Evolutionary conservation across 2,329 filamentous ascomycete species (phyloP).

Genomic region (Ampelomyces quisqualis): DNA sequence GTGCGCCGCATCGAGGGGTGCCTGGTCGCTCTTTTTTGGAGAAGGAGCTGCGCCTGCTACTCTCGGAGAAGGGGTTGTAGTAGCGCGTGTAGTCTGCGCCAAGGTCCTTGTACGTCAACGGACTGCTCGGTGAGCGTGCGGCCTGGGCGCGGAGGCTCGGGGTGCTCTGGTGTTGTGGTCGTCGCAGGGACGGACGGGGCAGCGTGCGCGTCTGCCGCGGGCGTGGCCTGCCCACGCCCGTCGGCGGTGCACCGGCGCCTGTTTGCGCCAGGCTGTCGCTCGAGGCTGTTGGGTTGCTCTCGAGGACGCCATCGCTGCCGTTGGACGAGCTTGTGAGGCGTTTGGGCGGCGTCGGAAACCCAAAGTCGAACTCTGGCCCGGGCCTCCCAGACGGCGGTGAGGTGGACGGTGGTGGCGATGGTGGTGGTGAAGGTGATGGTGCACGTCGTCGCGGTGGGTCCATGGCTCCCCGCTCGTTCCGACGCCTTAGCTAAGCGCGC

Average conservation of each 20-base stretch:
- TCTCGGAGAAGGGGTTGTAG: slow-evolving; percentile 36
- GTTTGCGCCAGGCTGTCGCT: slow-evolving; percentile 3
- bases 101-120: slow-evolving; percentile 33
- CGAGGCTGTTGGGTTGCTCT: slow-evolving; percentile 3
- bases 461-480: slow-evolving; percentile 23
- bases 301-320: slow-evolving; percentile 12
- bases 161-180: slow-evolving; percentile 16
- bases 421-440: slow-evolving; percentile 18
- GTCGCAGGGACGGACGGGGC: slow-evolving; percentile 15
- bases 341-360: too few species aligned
- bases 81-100: slow-evolving; percentile 42
- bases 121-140: slow-evolving; percentile 14
- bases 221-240: slow-evolving; percentile 4
- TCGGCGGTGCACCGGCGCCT: background rate
- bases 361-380: too few species aligned
- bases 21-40: slow-evolving; percentile 16
- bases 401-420: slow-evolving; percentile 11
- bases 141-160: slow-evolving; percentile 17
- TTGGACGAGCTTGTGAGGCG: slow-evolving; percentile 9
- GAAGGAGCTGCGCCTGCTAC: slow-evolving; percentile 28
- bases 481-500: slow-evolving; percentile 1
- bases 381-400: slow-evolving; percentile 28
- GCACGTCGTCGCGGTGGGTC: slow-evolving; percentile 19
- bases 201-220: slow-evolving; percentile 12
- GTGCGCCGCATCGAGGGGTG: slow-evolving; percentile 6